These are phyloP conservation scores for Biancaea sappan DNA, from an alignment of 306 rosid species.

Conservation along the genomic window DNA sequence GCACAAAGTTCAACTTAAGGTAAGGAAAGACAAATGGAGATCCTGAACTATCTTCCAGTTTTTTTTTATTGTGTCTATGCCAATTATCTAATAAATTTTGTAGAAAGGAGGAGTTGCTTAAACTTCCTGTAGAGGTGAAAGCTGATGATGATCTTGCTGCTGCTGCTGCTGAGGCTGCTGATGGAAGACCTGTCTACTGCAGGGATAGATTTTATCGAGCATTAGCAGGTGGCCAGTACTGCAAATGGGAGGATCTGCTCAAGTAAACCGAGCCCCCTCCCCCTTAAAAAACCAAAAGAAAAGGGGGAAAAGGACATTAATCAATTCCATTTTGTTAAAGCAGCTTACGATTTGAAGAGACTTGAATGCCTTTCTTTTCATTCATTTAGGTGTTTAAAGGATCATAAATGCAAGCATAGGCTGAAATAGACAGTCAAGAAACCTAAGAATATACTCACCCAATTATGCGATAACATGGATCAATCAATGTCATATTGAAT, in stretches of 20 bases:
- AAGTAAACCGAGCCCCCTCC: slow-evolving; percentile 63
- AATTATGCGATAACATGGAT: slow-evolving; percentile 1
- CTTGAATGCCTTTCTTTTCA: slow-evolving; percentile 29
- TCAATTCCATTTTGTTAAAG: slow-evolving; percentile 35
- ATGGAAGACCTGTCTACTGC: slow-evolving; percentile 96
- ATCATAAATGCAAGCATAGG: slow-evolving; percentile 31
- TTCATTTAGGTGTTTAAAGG: slow-evolving; percentile 31
- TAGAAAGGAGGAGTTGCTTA: slow-evolving; percentile 89
- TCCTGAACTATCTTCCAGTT: slow-evolving; percentile 4
- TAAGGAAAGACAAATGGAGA: slow-evolving; percentile 38
- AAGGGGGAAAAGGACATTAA: background rate
- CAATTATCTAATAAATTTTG: slow-evolving; percentile 32
- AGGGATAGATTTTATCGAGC: slow-evolving; percentile 94
- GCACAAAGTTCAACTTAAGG: slow-evolving; percentile 69
- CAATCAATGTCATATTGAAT: slow-evolving; percentile 16
- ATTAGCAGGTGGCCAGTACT: slow-evolving; percentile 97
- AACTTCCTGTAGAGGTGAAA: slow-evolving; percentile 76
- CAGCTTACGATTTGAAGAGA: slow-evolving; percentile 39
- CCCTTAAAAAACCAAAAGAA: background rate
- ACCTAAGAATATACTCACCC: slow-evolving; percentile 6
- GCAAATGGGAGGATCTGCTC: slow-evolving; percentile 92
- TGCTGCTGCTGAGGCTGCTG: slow-evolving; percentile 98
- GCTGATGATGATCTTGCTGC: slow-evolving; percentile 92
- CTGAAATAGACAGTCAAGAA: slow-evolving; percentile 24
- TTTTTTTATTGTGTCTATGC: slow-evolving; percentile 17